Evolutionary conservation across 2,329 filamentous ascomycete species (phyloP).

Genomic region (Pseudogymnoascus sp.): DNA sequence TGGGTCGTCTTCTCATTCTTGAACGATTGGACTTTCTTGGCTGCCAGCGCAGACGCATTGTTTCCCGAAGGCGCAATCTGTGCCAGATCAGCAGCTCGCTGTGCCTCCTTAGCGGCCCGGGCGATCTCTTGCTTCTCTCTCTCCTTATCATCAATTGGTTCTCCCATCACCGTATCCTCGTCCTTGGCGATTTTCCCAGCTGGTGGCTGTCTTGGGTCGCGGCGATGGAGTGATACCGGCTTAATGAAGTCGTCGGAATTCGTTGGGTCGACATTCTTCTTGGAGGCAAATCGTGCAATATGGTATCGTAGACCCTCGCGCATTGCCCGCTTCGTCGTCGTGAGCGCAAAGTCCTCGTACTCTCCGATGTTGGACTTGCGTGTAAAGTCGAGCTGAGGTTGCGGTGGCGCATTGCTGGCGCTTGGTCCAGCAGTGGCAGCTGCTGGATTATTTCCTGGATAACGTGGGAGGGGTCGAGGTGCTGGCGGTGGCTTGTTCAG

Average conservation of each 20-base stretch:
- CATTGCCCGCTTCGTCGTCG: slow-evolving; percentile 74
- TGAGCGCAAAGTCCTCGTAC: slow-evolving; percentile 56
- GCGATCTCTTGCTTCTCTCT: slow-evolving; percentile 58
- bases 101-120: slow-evolving; percentile 73
- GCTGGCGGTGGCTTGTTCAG: slow-evolving; percentile 8
- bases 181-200: slow-evolving; percentile 57
- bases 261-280: slow-evolving; percentile 59
- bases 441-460: slow-evolving; percentile 7
- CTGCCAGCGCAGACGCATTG: slow-evolving; percentile 31
- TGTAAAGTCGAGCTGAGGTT: slow-evolving; percentile 50
- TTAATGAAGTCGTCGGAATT: slow-evolving; percentile 74
- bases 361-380: slow-evolving; percentile 37
- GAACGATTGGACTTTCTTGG: slow-evolving; percentile 47
- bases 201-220: slow-evolving; percentile 67
- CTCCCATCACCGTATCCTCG: slow-evolving; percentile 36
- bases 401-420: slow-evolving; percentile 36
- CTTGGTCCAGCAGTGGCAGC: slow-evolving; percentile 10
- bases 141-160: slow-evolving; percentile 47
- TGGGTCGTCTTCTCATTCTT: slow-evolving; percentile 80
- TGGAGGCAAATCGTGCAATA: slow-evolving; percentile 63
- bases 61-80: slow-evolving; percentile 82
- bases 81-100: slow-evolving; percentile 78
- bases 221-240: slow-evolving; percentile 80
- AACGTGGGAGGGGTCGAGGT: slow-evolving; percentile 15
- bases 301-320: slow-evolving; percentile 77